phyloP scores from a whole-genome alignment of 345 rosid species.

The Populus davidiana region DNA sequence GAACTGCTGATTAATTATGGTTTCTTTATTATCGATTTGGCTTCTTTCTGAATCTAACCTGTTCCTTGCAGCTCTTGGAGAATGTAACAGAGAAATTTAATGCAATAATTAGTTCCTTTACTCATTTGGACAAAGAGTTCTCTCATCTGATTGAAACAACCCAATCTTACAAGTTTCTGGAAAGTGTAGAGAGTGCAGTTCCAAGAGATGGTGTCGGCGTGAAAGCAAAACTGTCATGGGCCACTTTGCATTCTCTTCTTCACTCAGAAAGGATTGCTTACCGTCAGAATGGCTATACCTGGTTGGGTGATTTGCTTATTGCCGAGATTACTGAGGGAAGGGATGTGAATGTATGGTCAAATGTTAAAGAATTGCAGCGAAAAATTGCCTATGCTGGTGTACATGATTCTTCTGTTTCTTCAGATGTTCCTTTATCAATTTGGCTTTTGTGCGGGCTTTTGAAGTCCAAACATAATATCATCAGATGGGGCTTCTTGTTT shows the following conservation, averaged over 20 bases:
- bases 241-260: constrained; percentile 89
- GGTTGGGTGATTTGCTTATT: constrained; percentile 93
- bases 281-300: constrained; percentile 85
- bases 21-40: background rate
- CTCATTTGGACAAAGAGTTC: constrained; percentile 88
- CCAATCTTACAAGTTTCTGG: constrained; percentile 63
- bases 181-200: constrained; percentile 42
- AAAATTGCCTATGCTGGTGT: constrained; percentile 70
- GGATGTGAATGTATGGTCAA: constrained; percentile 61
- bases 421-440: constrained; percentile 76
- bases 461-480: constrained; percentile 68
- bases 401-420: constrained; percentile 55
- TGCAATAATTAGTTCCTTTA: constrained; percentile 70
- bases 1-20: background rate
- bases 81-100: constrained; percentile 77
- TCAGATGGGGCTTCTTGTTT: constrained; percentile 86
- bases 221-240: constrained; percentile 75
- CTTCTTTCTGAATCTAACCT: constrained; percentile 8
- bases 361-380: constrained; percentile 60
- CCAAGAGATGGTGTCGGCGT: constrained; percentile 42
- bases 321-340: constrained; percentile 79
- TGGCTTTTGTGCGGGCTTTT: constrained; percentile 89
- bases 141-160: constrained; percentile 70
- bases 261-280: constrained; percentile 79
- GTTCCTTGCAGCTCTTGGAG: constrained; percentile 72